Evolutionary conservation across 805 yeast species (phyloP).

Genomic region (Pichia eremophila): DNA sequence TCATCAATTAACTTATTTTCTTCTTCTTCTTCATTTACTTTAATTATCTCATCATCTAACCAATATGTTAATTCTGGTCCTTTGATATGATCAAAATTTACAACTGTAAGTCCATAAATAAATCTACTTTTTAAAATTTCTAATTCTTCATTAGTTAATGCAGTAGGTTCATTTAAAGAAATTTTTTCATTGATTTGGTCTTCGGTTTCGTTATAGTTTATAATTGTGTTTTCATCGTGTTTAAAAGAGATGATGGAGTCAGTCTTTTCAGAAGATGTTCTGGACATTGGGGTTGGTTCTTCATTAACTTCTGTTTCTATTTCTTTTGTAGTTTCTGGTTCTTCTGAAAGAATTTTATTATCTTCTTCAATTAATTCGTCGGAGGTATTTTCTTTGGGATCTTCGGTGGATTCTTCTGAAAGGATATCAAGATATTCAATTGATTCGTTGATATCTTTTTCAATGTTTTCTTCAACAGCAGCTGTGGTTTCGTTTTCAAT

Average conservation of each 20-base stretch:
- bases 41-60: slow-evolving; percentile 34
- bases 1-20: slow-evolving; percentile 13
- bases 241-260: no score
- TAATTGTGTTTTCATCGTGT: background rate
- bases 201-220: background rate
- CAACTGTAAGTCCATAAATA: slow-evolving; percentile 78
- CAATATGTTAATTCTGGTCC: slow-evolving; percentile 97
- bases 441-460: background rate
- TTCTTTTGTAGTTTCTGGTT: background rate
- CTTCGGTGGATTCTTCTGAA: no score
- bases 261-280: no score
- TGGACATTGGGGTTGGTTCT: no score
- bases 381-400: no score
- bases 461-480: background rate
- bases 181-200: background rate
- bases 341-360: no score
- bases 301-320: no score
- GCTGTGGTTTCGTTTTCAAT: background rate
- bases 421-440: background rate
- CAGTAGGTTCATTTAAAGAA: background rate
- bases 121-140: slow-evolving; percentile 15
- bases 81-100: slow-evolving; percentile 82
- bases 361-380: background rate
- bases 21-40: background rate
- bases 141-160: background rate